phyloP scores from a whole-genome alignment of 768 basidiomycete genomes.

The Cystobasidium ongulense region DNA sequence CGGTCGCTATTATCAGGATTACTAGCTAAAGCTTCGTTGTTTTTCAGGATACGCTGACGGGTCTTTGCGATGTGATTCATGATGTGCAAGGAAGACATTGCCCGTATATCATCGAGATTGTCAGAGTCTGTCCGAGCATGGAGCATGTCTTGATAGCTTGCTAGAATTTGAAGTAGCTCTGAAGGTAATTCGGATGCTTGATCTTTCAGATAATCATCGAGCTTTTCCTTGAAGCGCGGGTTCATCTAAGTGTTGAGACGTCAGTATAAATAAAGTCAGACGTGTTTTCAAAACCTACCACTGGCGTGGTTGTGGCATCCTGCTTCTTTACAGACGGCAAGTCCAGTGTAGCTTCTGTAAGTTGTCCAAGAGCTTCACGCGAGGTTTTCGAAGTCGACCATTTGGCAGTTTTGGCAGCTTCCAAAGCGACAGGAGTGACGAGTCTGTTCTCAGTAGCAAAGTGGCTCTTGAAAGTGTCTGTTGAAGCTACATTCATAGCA shows the following conservation, averaged over 20 bases:
- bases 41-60: slow-evolving; percentile 77
- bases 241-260: slow-evolving; percentile 32
- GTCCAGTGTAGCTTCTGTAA: background rate
- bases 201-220: background rate
- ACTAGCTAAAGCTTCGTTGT: slow-evolving; percentile 81
- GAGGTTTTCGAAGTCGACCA: slow-evolving; percentile 10
- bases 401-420: background rate
- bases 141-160: slow-evolving; percentile 66
- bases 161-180: slow-evolving; percentile 30
- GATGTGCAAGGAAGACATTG: slow-evolving; percentile 67
- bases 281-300: background rate
- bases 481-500: background rate
- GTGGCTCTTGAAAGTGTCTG: slow-evolving; percentile 20
- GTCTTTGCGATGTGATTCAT: slow-evolving; percentile 91
- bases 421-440: background rate
- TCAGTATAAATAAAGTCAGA: background rate
- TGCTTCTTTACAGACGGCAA: background rate
- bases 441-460: slow-evolving; percentile 25
- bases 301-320: background rate
- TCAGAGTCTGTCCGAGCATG: slow-evolving; percentile 61
- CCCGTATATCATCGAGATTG: slow-evolving; percentile 57
- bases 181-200: background rate
- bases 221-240: slow-evolving; percentile 35
- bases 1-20: slow-evolving; percentile 53
- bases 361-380: background rate